These are phyloP conservation scores for Pleurotus djamor DNA, from an alignment of 768 basidiomycete genomes.

Conservation along the genomic window DNA sequence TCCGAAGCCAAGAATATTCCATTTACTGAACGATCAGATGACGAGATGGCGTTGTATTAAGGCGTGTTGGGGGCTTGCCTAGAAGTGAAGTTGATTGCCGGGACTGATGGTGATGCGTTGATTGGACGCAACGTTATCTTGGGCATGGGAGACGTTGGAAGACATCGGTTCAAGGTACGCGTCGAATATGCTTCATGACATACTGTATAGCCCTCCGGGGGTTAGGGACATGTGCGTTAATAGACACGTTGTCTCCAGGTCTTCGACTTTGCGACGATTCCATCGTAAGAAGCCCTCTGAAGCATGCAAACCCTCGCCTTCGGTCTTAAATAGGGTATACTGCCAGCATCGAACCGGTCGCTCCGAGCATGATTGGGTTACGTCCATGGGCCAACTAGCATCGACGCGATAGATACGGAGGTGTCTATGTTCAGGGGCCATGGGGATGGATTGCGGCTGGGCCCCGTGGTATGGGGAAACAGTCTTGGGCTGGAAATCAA, in stretches of 20 bases:
- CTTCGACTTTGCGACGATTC: background rate
- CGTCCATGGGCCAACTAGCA: background rate
- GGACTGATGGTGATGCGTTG: background rate
- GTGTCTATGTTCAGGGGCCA: background rate
- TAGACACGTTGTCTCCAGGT: background rate
- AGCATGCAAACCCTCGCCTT: background rate
- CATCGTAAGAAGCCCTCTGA: background rate
- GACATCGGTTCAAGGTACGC: background rate
- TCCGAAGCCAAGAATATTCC: conserved; percentile 60
- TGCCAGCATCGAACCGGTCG: background rate
- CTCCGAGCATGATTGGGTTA: background rate
- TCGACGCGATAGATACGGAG: conserved; percentile 3
- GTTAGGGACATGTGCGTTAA: background rate
- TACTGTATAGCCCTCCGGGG: background rate
- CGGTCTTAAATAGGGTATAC: background rate
- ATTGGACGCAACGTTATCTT: background rate
- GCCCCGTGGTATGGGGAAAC: no score
- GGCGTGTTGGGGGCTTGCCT: background rate
- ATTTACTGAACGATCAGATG: conserved; percentile 60
- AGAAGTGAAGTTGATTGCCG: background rate
- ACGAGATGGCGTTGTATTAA: conserved; percentile 62
- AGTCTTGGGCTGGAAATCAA: no score
- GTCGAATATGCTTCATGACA: background rate
- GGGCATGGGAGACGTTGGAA: background rate
- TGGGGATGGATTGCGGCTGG: background rate